Conservation (phyloP, 148 eudicot genomes). For the Vaccinium corymbosum region DNA sequence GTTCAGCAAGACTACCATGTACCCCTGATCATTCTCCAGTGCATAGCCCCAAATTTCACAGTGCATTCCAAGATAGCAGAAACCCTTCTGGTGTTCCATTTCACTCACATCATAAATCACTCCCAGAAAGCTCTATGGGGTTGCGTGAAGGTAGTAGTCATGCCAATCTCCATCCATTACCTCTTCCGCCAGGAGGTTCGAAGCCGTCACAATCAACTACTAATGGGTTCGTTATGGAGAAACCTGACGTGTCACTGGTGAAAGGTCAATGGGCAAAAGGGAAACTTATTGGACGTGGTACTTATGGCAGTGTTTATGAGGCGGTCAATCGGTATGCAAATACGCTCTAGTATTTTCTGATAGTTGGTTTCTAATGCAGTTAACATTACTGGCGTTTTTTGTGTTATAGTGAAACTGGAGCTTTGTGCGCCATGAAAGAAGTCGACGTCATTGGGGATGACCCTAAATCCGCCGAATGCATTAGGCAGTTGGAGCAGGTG, state of each 20-base stretch:
- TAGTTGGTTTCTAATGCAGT: conserved; percentile 2
- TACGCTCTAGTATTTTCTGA: conserved; percentile 1
- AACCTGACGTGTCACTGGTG: conserved; percentile 30
- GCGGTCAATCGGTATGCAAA: conserved; percentile 65
- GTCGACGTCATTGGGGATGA: conserved; percentile 75
- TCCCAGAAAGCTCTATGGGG: conserved; percentile 37
- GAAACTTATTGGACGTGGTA: conserved; percentile 81
- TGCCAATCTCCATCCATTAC: conserved; percentile 66
- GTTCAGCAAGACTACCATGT: conserved; percentile 18
- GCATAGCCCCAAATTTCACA: conserved; percentile 37
- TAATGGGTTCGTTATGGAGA: conserved; percentile 29
- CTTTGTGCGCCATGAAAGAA: conserved; percentile 92
- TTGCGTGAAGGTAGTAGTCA: conserved; percentile 35
- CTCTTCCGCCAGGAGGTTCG: conserved; percentile 68
- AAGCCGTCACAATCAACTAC: conserved; percentile 37
- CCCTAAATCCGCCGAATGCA: conserved; percentile 66
- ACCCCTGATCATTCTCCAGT: conserved; percentile 46
- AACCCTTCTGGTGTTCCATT: conserved; percentile 31
- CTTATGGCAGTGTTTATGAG: conserved; percentile 80
- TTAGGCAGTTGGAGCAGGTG: conserved; percentile 94
- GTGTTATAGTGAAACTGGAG: conserved; percentile 72
- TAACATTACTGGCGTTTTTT: neutral
- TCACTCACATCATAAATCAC: conserved; percentile 41
- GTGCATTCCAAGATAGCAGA: conserved; percentile 23
- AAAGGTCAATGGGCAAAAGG: conserved; percentile 81